Evolutionary conservation across 192 early-diverging fungal genomes (phyloP).

Genomic region (Coemansia interrupta): DNA sequence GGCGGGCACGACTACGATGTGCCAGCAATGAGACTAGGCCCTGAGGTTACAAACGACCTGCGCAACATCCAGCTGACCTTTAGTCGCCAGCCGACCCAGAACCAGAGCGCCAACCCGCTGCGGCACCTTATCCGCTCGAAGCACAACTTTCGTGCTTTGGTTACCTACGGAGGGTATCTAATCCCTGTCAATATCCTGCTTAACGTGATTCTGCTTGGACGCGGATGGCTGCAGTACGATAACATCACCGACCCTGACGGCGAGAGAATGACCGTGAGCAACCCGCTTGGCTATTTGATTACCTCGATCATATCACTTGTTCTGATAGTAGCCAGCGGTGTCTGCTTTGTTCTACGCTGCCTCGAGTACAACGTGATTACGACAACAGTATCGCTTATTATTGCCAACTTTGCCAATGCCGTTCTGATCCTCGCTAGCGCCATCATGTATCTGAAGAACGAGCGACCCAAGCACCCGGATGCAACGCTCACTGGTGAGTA

Average conservation of each 20-base stretch:
- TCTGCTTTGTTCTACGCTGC: conserved; percentile 51
- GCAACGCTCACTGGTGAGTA: conserved; percentile 47
- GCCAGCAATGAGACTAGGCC: conserved; percentile 35
- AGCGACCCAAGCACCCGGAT: conserved; percentile 39
- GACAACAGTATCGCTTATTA: conserved; percentile 31
- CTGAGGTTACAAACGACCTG: conserved; percentile 42
- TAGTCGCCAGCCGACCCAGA: conserved; percentile 14
- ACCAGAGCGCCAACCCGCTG: conserved; percentile 19
- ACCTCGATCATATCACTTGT: conserved; percentile 45
- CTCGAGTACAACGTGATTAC: conserved; percentile 45
- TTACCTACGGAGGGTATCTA: conserved; percentile 49
- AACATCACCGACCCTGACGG: conserved; percentile 11
- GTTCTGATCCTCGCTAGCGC: conserved; percentile 44
- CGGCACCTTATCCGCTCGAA: conserved; percentile 39
- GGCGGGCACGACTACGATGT: conserved; percentile 25
- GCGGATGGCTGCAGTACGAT: conserved; percentile 44
- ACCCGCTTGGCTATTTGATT: conserved; percentile 38
- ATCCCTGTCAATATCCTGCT: conserved; percentile 51
- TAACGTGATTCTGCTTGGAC: conserved; percentile 47
- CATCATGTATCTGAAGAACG: conserved; percentile 36
- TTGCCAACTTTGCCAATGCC: conserved; percentile 43
- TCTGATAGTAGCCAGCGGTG: conserved; percentile 38
- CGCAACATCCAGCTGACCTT: conserved; percentile 50
- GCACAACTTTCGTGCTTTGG: conserved; percentile 52
- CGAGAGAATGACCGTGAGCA: conserved; percentile 19